Base-by-base conservation (phyloP, 257 asterid species). In the Voacanga thouarsii region DNA sequence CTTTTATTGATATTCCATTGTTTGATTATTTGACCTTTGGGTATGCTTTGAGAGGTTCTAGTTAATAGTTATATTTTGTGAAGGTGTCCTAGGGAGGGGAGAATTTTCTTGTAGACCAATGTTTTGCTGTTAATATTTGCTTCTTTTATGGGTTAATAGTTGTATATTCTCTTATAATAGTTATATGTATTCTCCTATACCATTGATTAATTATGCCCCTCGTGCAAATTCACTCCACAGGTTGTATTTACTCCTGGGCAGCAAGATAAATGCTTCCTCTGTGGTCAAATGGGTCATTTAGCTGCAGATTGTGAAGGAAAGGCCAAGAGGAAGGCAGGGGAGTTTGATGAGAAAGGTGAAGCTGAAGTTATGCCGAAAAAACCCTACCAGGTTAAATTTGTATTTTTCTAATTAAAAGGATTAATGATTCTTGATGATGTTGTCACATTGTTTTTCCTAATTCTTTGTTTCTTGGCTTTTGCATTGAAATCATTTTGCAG, bases 221-320 rank as follows among this genome's bases (percentile, higher is more conserved):
- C 45, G 56, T 77, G 45, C 61, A 72, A 49, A 53, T 53, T 86
- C 83, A 74, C 68, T 70, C 76, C 78, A 59, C 83, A 95, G 99
- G 96, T 95, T 89, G 97, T 95, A 66, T 95, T 82, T 82, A 88
- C 92, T 66, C 96, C 99, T 47, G 99, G 99, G 49, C 99, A 94
- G 81, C 99, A 91, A 88, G 98, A 91, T 78, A 95, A 93, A 86
- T 95, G 99, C 77, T 95, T 95, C 83, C 79, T 95, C 71, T 95
- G 99, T 80, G 99, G 99, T 86, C 98, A 95, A 89, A 77, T 95
- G 88, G 99, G 99, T 59, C 99, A 95, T 87, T 79, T 92, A 72
- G 99, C 98, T 65, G 96, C 97, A 77, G 77, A 82, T 24, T 95
- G 98, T 78, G 91, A 95, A 87, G 98, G 99, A 74, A 95, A 95